phyloP scores from a whole-genome alignment of 768 basidiomycete genomes.

The Paxillus ammoniavirescens region DNA sequence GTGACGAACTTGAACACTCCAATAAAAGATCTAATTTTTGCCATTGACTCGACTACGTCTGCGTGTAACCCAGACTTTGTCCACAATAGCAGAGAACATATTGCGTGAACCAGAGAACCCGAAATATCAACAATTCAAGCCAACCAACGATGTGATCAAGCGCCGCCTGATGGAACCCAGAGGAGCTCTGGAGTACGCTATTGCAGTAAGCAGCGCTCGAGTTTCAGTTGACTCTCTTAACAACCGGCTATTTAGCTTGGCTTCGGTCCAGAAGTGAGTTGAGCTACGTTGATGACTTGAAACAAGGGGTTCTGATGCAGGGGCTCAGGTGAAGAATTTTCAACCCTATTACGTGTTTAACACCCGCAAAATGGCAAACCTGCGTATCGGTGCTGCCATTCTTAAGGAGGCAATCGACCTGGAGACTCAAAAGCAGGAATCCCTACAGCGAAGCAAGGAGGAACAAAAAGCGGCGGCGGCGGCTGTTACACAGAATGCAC shows the following conservation, averaged over 20 bases:
- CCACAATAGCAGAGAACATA: conserved; percentile 71
- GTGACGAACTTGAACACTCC: no score
- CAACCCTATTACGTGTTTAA: conserved; percentile 74
- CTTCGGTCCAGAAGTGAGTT: conserved; percentile 63
- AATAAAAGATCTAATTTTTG: no score
- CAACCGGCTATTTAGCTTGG: conserved; percentile 51
- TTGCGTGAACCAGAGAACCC: conserved; percentile 68
- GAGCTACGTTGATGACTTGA: conserved; percentile 8
- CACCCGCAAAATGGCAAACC: conserved; percentile 46
- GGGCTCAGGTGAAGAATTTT: conserved; percentile 58
- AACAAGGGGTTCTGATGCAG: neutral
- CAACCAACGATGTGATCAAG: conserved; percentile 69
- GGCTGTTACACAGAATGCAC: conserved; percentile 55
- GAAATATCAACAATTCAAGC: conserved; percentile 74
- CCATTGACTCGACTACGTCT: neutral
- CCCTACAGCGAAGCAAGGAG: conserved; percentile 44
- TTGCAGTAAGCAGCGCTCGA: conserved; percentile 54
- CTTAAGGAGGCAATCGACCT: conserved; percentile 60
- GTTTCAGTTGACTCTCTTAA: conserved; percentile 7
- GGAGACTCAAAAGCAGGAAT: conserved; percentile 48
- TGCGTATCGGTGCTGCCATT: conserved; percentile 63
- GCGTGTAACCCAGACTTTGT: conserved; percentile 49
- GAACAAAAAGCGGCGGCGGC: conserved; percentile 60
- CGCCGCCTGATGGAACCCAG: conserved; percentile 65
- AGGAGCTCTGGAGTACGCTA: conserved; percentile 75